phyloP scores from a whole-genome alignment of 192 early-diverging fungal species.

The Backusella sp. region DNA sequence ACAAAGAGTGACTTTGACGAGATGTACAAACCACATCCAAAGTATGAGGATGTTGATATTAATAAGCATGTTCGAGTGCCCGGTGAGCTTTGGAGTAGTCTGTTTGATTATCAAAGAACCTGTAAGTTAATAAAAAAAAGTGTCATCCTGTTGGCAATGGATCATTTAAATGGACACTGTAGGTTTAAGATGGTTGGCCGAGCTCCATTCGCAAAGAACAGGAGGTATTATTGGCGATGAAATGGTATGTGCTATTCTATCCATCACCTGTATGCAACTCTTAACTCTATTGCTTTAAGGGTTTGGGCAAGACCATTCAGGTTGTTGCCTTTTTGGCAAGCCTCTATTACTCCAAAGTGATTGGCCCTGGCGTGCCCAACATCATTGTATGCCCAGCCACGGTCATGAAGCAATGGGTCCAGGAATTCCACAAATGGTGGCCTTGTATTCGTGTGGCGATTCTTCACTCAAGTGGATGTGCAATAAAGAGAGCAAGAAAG shows the following conservation, averaged over 20 bases:
- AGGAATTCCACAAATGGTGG: constrained; percentile 83
- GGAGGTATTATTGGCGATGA: constrained; percentile 95
- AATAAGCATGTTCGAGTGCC: constrained; percentile 63
- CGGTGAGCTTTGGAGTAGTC: constrained; percentile 71
- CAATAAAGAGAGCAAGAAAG: constrained; percentile 48
- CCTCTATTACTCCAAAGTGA: constrained; percentile 67
- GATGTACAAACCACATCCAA: constrained; percentile 49
- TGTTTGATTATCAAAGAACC: constrained; percentile 92
- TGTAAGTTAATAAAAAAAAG: constrained; percentile 19
- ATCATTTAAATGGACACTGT: not conserved
- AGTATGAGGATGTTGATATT: constrained; percentile 49
- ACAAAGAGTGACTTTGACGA: constrained; percentile 28
- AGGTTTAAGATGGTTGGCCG: constrained; percentile 84
- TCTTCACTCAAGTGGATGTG: constrained; percentile 84
- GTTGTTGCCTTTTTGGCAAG: constrained; percentile 81
- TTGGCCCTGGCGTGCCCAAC: constrained; percentile 46
- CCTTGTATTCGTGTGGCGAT: constrained; percentile 87
- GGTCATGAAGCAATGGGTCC: constrained; percentile 78
- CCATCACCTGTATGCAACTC: not conserved
- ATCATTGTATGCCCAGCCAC: constrained; percentile 79
- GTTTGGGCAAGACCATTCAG: constrained; percentile 93
- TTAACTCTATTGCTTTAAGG: constrained; percentile 41
- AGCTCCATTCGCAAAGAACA: constrained; percentile 79
- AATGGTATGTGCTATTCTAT: constrained; percentile 56
- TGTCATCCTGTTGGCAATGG: not conserved